phyloP scores from a whole-genome alignment of 1,284 basidiomycete genomes.

The Chalciporus sp. region DNA sequence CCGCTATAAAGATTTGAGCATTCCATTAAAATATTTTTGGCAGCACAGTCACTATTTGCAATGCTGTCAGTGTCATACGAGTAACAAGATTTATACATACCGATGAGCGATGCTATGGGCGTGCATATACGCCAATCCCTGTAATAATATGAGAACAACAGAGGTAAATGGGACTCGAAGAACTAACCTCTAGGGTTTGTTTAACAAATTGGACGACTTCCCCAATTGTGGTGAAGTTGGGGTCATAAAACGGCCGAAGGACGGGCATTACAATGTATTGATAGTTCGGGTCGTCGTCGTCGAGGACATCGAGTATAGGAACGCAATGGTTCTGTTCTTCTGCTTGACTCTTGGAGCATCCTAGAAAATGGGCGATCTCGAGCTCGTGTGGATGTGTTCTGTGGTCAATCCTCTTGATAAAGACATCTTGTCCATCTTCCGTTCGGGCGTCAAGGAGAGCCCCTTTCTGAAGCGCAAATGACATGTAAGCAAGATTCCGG shows the following conservation, averaged over 20 bases:
- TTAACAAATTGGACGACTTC: slow-evolving; percentile 36
- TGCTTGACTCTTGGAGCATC: background rate
- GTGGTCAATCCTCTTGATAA: slow-evolving; percentile 7
- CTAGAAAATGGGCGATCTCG: slow-evolving; percentile 10
- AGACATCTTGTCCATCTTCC: slow-evolving; percentile 4
- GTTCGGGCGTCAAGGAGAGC: slow-evolving; percentile 8
- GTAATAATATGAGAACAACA: background rate
- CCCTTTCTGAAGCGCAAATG: background rate
- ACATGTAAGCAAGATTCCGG: background rate
- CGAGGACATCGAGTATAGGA: slow-evolving; percentile 2
- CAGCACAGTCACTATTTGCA: slow-evolving; percentile 20
- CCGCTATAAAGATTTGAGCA: slow-evolving; percentile 20
- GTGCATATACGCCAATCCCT: slow-evolving; percentile 37
- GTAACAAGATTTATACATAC: background rate
- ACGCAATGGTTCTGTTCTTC: slow-evolving; percentile 9
- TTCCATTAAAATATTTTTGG: slow-evolving; percentile 34
- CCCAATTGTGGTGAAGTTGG: slow-evolving; percentile 32
- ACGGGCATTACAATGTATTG: slow-evolving; percentile 19
- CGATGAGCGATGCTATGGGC: slow-evolving; percentile 30
- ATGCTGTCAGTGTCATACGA: background rate
- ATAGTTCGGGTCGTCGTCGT: background rate
- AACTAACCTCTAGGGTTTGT: slow-evolving; percentile 37
- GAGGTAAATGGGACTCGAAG: background rate
- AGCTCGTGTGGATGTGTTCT: slow-evolving; percentile 4
- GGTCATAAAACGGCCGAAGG: slow-evolving; percentile 8